Evolutionary conservation across 257 asterid species (phyloP).

Genomic region (Nicotiana otophora): DNA sequence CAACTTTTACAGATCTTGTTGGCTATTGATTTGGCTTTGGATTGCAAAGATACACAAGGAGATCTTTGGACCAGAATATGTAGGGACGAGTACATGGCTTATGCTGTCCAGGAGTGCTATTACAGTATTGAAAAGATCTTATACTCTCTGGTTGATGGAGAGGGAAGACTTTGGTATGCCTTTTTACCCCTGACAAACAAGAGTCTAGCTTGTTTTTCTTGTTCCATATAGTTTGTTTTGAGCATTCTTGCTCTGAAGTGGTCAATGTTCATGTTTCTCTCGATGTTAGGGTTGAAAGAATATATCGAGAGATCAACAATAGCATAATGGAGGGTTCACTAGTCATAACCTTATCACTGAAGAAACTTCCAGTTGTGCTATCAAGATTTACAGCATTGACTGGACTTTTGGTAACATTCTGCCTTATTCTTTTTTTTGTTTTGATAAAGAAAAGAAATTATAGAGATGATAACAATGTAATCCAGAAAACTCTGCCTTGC

Average conservation of each 20-base stretch:
- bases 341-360: constrained; percentile 63
- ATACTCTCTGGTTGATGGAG: constrained; percentile 91
- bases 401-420: constrained; percentile 73
- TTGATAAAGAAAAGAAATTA: too few relatives aligned
- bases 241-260: not conserved
- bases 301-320: constrained; percentile 83
- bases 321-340: constrained; percentile 81
- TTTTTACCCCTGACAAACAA: constrained; percentile 8
- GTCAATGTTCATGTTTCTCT: not conserved
- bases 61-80: constrained; percentile 89
- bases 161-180: constrained; percentile 82
- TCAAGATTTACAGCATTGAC: constrained; percentile 89
- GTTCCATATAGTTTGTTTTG: constrained; percentile 11
- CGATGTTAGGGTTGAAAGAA: constrained; percentile 82
- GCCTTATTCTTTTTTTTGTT: too few relatives aligned
- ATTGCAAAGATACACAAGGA: constrained; percentile 86
- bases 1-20: constrained; percentile 61
- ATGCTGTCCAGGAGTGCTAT: constrained; percentile 96
- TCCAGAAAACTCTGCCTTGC: not conserved
- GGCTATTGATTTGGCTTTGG: constrained; percentile 95
- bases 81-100: constrained; percentile 97
- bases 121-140: constrained; percentile 78
- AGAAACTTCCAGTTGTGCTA: constrained; percentile 77
- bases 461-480: too few relatives aligned
- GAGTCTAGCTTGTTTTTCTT: not conserved